Evolutionary conservation across 2,329 filamentous ascomycete genomes (phyloP).

Genomic region (Elsinoe batatas): DNA sequence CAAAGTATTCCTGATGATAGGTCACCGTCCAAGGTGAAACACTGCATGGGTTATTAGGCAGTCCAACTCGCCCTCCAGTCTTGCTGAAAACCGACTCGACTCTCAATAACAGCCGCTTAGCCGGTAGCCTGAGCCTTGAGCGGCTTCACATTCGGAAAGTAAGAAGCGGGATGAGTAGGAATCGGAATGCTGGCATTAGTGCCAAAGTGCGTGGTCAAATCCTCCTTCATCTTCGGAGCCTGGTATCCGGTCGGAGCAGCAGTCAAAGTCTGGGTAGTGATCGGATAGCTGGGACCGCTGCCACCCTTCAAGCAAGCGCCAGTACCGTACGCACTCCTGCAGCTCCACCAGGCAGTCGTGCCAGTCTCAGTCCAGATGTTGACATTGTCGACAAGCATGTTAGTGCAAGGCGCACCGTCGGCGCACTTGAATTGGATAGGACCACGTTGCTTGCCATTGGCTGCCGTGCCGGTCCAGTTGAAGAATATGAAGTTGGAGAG

Average conservation of each 20-base stretch:
- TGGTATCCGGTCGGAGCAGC: conserved; percentile 30
- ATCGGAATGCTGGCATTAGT: conserved; percentile 32
- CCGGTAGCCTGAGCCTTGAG: conserved; percentile 17
- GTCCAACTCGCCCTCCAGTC: not conserved
- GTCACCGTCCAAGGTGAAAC: no score
- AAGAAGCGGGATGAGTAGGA: conserved; percentile 32
- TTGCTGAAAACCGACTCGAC: no score
- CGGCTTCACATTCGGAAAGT: conserved; percentile 30
- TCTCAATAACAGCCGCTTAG: conserved; percentile 12
- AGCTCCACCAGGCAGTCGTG: conserved; percentile 26
- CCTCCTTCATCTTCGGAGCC: conserved; percentile 30
- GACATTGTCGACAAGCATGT: conserved; percentile 42
- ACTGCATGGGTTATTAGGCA: not conserved
- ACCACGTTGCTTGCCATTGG: conserved; percentile 41
- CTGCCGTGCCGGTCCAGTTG: conserved; percentile 47
- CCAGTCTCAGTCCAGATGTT: conserved; percentile 42
- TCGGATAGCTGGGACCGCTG: conserved; percentile 23
- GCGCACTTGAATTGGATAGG: conserved; percentile 47
- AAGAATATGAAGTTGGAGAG: conserved; percentile 44
- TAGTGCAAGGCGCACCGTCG: conserved; percentile 42
- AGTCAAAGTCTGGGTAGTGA: conserved; percentile 27
- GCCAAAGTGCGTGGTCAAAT: conserved; percentile 24
- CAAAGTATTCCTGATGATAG: not conserved
- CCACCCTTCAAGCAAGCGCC: conserved; percentile 39
- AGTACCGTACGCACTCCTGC: conserved; percentile 40